Evolutionary conservation across 257 asterid species (phyloP), one percentile per base, ranked within the genome.

Genomic region (Solanum ossicruentum): DNA sequence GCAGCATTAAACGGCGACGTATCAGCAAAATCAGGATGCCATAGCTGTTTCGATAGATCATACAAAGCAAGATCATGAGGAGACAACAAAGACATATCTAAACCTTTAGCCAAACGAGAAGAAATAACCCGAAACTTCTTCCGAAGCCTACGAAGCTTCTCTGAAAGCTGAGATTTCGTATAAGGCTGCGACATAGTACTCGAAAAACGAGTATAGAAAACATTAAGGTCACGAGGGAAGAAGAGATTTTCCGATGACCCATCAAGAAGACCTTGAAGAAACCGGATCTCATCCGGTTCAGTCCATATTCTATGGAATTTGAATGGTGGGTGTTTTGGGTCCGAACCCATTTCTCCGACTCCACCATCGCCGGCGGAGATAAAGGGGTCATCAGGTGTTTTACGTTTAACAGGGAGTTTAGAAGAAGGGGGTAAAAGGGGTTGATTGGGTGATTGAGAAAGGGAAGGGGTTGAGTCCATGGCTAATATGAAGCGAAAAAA

Each of bases 221-320:
- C 88, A 86, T 88, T 90, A 10, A 95, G 90, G 87, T 95, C 98
- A 70, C 95, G 87, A 2, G 98, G 98, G 80, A 92, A 93, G 16
- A 92, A 88, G 18, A 95, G 88, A 78, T 85, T 87, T 16, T 87
- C 88, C 21, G 89, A 87, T 51, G 90, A 16, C 23, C 87, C 90
- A 54, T 92, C 90, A 83, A 93, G 85, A 2, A 95, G 90, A 83
- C 93, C 96, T 85, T 90, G 93, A 26, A 93, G 75, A 85, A 95
- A 93, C 26, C 95, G 95, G 92, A 93, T 93, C 93, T 95, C 98
- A 89, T 95, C 98, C 65, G 93, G 92, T 32, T 95, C 98, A 82
- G 96, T 93, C 98, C 98, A 93, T 85, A 95, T 94, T 39, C 98
- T 88, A 70, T 93, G 97, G 90, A 90, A 93, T 80, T 95, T 93